Conservation (phyloP, 176 grass and related monocot genomes). For the Eragrostis curvula region DNA sequence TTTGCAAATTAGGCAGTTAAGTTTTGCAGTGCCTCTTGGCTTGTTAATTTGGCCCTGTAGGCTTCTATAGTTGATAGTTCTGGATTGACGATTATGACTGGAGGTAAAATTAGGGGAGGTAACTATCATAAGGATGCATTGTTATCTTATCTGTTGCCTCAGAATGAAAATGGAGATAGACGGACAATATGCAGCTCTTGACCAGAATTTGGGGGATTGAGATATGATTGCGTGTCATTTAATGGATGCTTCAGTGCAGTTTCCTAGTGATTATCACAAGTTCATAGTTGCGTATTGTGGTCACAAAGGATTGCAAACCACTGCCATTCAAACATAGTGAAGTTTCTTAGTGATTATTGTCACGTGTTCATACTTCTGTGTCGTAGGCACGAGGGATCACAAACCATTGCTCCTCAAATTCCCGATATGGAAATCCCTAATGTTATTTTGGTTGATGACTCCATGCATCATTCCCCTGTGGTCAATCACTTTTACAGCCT, state of each 20-base stretch:
- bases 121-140: not conserved
- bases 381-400: not conserved
- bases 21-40: not conserved
- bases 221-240: not conserved
- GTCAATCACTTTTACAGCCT: not conserved
- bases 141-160: not conserved
- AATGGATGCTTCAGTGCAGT: not conserved
- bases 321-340: not conserved
- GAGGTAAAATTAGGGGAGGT: not conserved
- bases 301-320: not conserved
- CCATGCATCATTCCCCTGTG: not conserved
- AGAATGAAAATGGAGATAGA: not conserved
- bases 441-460: not conserved
- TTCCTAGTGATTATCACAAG: not conserved
- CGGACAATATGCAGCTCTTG: constrained; percentile 1
- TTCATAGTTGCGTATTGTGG: not conserved
- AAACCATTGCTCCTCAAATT: not conserved
- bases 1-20: not conserved
- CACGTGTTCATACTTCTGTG: not conserved
- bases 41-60: not conserved
- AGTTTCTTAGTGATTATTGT: not conserved
- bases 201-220: not conserved
- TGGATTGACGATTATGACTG: not conserved
- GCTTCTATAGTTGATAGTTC: constrained; percentile 3
- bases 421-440: not conserved